phyloP scores from a whole-genome alignment of 768 basidiomycete genomes.

The Tephrocybe sp. region DNA sequence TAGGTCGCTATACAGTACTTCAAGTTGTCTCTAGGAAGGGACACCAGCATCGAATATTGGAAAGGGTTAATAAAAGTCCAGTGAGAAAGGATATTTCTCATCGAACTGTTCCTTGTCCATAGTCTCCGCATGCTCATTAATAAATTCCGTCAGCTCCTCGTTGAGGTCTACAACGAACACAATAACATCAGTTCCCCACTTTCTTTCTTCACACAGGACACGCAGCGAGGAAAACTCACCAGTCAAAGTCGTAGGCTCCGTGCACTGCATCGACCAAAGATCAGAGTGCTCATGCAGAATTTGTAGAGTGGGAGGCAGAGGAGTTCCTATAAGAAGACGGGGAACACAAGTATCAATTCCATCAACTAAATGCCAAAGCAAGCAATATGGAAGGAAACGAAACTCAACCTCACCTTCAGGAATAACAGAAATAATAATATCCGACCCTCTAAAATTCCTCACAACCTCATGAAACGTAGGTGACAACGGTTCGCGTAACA shows the following conservation, averaged over 20 bases:
- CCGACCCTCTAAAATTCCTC: slow-evolving; percentile 9
- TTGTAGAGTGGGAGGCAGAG: slow-evolving; percentile 2
- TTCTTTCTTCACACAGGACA: background rate
- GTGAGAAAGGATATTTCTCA: slow-evolving; percentile 7
- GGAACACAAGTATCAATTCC: too few species aligned
- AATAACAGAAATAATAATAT: slow-evolving; percentile 14
- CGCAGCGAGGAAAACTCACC: background rate
- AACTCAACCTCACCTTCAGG: slow-evolving; percentile 1
- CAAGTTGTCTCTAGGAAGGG: too few species aligned
- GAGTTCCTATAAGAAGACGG: slow-evolving; percentile 7
- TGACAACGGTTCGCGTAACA: slow-evolving; percentile 11
- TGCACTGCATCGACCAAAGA: slow-evolving; percentile 12
- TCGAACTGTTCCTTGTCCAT: slow-evolving; percentile 15
- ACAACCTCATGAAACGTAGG: slow-evolving; percentile 15
- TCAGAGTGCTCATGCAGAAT: slow-evolving; percentile 13
- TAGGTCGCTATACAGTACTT: too few species aligned
- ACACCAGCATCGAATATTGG: too few species aligned
- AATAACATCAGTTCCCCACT: too few species aligned
- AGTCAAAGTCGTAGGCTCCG: slow-evolving; percentile 6
- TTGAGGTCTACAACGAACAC: slow-evolving; percentile 14
- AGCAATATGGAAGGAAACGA: too few species aligned
- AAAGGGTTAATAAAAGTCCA: background rate
- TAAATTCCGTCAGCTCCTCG: slow-evolving; percentile 5
- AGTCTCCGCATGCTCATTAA: background rate
- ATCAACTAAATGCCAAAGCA: too few species aligned